These are phyloP conservation scores for Podaxis rugospora DNA, from an alignment of 768 basidiomycete species.

Conservation along the genomic window DNA sequence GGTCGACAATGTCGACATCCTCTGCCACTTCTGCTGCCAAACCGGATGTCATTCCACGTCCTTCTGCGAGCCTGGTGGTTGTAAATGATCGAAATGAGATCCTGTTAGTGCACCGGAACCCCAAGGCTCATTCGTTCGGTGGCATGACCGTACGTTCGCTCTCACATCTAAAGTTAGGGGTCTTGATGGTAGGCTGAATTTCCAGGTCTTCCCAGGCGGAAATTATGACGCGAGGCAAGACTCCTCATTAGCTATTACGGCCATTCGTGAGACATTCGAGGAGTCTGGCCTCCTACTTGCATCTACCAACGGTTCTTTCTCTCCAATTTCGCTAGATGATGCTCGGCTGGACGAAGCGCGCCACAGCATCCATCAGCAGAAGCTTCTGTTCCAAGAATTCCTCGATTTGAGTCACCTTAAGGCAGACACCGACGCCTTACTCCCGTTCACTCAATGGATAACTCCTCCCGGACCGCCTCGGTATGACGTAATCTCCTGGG, in stretches of 20 bases:
- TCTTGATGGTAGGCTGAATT: not conserved
- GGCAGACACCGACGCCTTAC: constrained; percentile 40
- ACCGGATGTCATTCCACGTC: constrained; percentile 35
- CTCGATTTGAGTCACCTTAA: constrained; percentile 39
- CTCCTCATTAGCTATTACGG: constrained; percentile 50
- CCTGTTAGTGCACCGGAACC: constrained; percentile 67
- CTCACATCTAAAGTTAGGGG: not conserved
- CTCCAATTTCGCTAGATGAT: constrained; percentile 25
- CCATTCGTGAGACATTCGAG: constrained; percentile 75
- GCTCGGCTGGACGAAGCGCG: constrained; percentile 48
- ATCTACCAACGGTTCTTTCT: constrained; percentile 7
- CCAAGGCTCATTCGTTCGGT: constrained; percentile 56
- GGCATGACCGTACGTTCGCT: constrained; percentile 55
- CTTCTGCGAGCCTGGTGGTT: constrained; percentile 64
- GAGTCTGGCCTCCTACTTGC: constrained; percentile 68
- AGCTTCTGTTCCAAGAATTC: constrained; percentile 47
- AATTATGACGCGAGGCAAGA: constrained; percentile 63
- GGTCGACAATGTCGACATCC: constrained; percentile 11
- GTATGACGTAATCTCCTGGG: constrained; percentile 26
- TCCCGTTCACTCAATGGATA: constrained; percentile 76
- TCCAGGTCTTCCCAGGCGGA: constrained; percentile 75
- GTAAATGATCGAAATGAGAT: constrained; percentile 65
- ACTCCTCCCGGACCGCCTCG: constrained; percentile 54
- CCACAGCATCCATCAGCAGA: constrained; percentile 49
- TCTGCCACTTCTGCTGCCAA: not conserved